Base-by-base conservation (phyloP, 371 early-diverging fungal genomes). In the Rhizopus sp. region DNA sequence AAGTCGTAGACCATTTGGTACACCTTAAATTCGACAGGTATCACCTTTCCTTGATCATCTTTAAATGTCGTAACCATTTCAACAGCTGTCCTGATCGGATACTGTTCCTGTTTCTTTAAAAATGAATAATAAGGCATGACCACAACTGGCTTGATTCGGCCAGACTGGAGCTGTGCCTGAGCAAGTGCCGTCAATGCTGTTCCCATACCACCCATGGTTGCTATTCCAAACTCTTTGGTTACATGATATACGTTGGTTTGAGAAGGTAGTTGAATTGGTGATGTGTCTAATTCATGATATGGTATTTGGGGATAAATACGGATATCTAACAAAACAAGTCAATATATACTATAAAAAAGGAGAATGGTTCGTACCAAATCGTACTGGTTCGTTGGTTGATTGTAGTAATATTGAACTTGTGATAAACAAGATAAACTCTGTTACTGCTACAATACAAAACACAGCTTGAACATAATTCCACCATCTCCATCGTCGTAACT, bases 81-180 rank as follows among this genome's bases (percentile, higher is more conserved):
- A 10, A 72, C 53, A 0, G 50, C 47, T 32, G 55, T 63, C 41
- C 69, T 69, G 39, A 80, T 80, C 2, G 59, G 51, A 33, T 61
- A 66, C 55, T 67, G 62, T 61, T 60, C 48, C 66, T 77, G 59
- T 64, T 62, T 62, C 70, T 66, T 64, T 75, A 66, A 57, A 61
- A 76, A 81, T 6, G 82, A 74, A 59, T 87, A 87, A 33, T 71
- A 78, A 1, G 88, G 88, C 67, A 87, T 64, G 1, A 87, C 74
- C 1, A 87, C 62, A 15, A 75, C 73, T 9, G 82, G 82, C 29
- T 81, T 68, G 34, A 78, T 68, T 30, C 63, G 58, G 4, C 77
- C 72, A 0, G 81, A 72, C 9, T 60, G 62, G 57, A 83, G 75
- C 54, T 87, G 87, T 30, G 82, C 85, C 15, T 72, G 54, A 0